Conservation (phyloP, 257 asterid genomes). For the Datura wrightii region DNA sequence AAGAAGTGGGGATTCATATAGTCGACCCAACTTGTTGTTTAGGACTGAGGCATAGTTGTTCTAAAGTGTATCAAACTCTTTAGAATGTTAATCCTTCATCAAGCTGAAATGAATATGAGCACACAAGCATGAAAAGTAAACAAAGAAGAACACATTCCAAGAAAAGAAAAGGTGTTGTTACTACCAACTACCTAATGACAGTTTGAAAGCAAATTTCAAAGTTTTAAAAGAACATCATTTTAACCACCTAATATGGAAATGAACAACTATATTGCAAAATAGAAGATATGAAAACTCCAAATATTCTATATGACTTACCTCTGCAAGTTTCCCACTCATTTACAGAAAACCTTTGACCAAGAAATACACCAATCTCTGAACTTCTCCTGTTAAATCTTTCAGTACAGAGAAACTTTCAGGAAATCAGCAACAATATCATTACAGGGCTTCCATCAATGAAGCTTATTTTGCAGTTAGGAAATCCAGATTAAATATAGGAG, state of each 20-base stretch:
- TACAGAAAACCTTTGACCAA: constrained; percentile 4
- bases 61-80: neutral
- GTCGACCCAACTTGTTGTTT: neutral
- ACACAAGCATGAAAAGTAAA: neutral
- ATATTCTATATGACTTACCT: constrained; percentile 14
- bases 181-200: neutral
- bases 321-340: constrained; percentile 5
- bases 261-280: neutral
- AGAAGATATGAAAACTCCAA: neutral
- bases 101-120: neutral
- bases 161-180: neutral
- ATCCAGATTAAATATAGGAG: constrained; percentile 21
- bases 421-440: constrained; percentile 14
- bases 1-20: neutral
- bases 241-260: constrained; percentile 5
- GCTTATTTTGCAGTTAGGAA: neutral
- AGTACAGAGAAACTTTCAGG: neutral
- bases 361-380: neutral
- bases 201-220: neutral
- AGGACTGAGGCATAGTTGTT: neutral
- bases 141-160: neutral
- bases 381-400: neutral
- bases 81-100: neutral
- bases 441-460: neutral
- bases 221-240: neutral